Evolutionary conservation across 1,284 basidiomycete genomes (phyloP), one percentile per base, ranked within the genome.

Genomic region (Cutaneotrichosporon sp.): DNA sequence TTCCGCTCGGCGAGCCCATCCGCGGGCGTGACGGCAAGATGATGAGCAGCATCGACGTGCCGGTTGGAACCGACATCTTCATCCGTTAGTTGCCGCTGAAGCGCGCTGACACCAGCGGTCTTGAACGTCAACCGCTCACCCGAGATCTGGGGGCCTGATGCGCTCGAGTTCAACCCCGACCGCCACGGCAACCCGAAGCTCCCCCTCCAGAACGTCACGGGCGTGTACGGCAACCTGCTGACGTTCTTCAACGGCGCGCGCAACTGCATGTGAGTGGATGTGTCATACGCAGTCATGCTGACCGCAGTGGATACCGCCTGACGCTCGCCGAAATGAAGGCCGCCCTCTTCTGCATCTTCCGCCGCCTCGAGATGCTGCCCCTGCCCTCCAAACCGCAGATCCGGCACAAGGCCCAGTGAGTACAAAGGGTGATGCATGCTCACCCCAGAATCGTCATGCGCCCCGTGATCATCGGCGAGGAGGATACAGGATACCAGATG

Each of bases 81-180:
- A 64, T 81, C 52, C 76, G 78, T 79, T 50, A 58, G 75, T 70
- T 34, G 13, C 22, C 34, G 27, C 25, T 14, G 6, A 18, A 11
- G 8, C 2, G 84, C 8, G 18, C 56, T 64, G 27, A 60, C 63
- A 11, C 1, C 34, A 63, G 65, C 62, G 9, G 55, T 67, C 50
- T 36, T 29, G 46, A 25, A 56, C 6, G 82, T 89, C 68, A 89
- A 92, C 78, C 84, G 83, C 67, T 82, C 81, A 62, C 69, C 69
- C 53, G 80, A 79, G 34, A 78, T 89, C 49, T 92, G 89, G 86
- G 90, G 91, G 3, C 77, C 81, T 24, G 87, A 91, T 74, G 88
- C 87, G n/a, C 73, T 78, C 34, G 80, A 81, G 64, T 91, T 90
- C 81, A 84, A 77, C 56, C 76, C 76, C 62, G 54, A 69, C 31